A percentile compares a stretch with the other conserved stretches of the same genome.
These are phyloP conservation scores for Wickerhamomyces ciferrii DNA, from an alignment of 805 yeast species.

Conservation along the genomic window DNA sequence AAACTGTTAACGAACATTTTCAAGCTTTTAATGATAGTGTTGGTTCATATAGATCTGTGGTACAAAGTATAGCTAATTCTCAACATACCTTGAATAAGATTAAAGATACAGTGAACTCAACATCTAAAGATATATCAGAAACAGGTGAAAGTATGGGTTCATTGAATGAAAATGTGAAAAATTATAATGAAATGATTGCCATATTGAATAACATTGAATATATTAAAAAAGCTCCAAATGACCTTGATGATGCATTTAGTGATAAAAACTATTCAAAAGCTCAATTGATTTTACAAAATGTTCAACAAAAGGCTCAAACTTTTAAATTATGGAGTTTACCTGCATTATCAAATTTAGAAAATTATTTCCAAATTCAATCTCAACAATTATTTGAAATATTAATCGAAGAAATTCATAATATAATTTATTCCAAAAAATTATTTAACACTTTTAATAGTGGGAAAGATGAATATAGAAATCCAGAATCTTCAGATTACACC, in stretches of 20 bases:
- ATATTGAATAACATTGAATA: conserved; percentile 63
- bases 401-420: conserved; percentile 69
- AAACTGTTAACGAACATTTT: conserved; percentile 74
- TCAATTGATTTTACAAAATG: conserved; percentile 45
- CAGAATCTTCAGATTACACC: conserved; percentile 24
- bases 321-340: conserved; percentile 54
- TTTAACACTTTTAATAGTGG: conserved; percentile 16
- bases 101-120: conserved; percentile 33
- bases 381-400: conserved; percentile 63
- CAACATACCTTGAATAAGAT: conserved; percentile 50
- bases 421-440: conserved; percentile 52
- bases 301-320: conserved; percentile 39
- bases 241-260: conserved; percentile 62
- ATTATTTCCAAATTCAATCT: conserved; percentile 49
- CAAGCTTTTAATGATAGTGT: conserved; percentile 82
- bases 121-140: conserved; percentile 1
- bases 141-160: conserved; percentile 17
- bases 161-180: conserved; percentile 55
- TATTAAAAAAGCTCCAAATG: conserved; percentile 51
- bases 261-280: conserved; percentile 67
- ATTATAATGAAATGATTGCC: conserved; percentile 65
- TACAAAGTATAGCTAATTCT: conserved; percentile 57
- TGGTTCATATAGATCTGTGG: conserved; percentile 75
- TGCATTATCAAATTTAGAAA: conserved; percentile 45
- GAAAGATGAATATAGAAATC: conserved; percentile 17